Percentiles rank a stretch among this genome's conserved stretches.
phyloP scores from a whole-genome alignment of 805 yeast species.

The Ogataea wickerhamii region DNA sequence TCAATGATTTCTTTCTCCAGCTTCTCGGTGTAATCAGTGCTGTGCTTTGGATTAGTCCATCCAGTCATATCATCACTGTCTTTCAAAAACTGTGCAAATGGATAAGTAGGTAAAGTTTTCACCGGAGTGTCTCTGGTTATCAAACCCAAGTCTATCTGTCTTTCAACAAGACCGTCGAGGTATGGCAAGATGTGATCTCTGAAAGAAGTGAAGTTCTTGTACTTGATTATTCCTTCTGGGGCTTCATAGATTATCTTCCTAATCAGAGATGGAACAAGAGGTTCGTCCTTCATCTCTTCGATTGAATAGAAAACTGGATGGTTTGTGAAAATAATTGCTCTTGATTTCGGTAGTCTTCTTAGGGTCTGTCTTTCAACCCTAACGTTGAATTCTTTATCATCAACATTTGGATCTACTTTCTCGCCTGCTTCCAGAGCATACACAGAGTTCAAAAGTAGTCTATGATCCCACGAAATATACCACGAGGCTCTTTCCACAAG shows the following conservation, averaged over 20 bases:
- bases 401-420: constrained; percentile 40
- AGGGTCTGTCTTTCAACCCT: constrained; percentile 73
- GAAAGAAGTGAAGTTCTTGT: constrained; percentile 56
- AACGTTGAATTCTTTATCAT: constrained; percentile 55
- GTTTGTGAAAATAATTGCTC: constrained; percentile 68
- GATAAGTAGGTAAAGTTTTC: constrained; percentile 57
- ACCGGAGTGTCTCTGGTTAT: constrained; percentile 54
- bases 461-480: constrained; percentile 74
- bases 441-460: constrained; percentile 52
- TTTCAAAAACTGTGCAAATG: constrained; percentile 55
- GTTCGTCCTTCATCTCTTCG: constrained; percentile 80
- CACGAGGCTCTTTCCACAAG: constrained; percentile 74
- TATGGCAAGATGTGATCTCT: constrained; percentile 59
- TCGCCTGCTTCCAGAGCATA: constrained; percentile 47
- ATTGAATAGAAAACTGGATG: constrained; percentile 77
- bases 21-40: constrained; percentile 23
- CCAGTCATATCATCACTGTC: constrained; percentile 36
- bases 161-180: constrained; percentile 51
- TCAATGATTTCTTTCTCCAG: constrained; percentile 24
- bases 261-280: constrained; percentile 63
- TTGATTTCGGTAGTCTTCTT: constrained; percentile 59
- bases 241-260: constrained; percentile 62
- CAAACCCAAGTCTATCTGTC: constrained; percentile 56
- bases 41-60: constrained; percentile 37
- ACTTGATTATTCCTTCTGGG: constrained; percentile 60